These are phyloP conservation scores for Hyphopichia wangnamkhiaoensis DNA, from an alignment of 1,139 yeast species.

Conservation along the genomic window DNA sequence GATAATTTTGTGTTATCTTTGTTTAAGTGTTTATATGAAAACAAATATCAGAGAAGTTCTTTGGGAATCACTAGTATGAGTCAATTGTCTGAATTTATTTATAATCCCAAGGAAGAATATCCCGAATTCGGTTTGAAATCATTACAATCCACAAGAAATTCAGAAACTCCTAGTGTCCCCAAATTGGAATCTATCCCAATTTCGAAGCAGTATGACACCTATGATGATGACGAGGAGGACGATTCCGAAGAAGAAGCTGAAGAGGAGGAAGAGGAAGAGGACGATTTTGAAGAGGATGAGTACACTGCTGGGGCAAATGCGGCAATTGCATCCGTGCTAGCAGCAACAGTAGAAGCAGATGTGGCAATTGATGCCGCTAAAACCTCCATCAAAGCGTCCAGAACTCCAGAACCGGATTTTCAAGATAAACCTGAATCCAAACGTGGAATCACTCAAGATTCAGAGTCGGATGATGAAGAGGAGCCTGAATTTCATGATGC, in stretches of 20 bases:
- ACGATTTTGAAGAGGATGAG: conserved; percentile 7
- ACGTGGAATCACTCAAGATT: too few relatives aligned
- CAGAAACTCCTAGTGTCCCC: too few relatives aligned
- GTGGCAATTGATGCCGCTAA: too few relatives aligned
- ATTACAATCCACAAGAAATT: not conserved
- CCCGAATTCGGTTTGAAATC: conserved; percentile 1
- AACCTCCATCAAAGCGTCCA: too few relatives aligned
- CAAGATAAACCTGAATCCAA: too few relatives aligned
- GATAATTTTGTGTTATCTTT: conserved; percentile 66
- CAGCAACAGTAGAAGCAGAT: too few relatives aligned
- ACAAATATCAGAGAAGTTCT: conserved; percentile 65
- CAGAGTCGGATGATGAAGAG: conserved; percentile 10
- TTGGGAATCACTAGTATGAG: conserved; percentile 38
- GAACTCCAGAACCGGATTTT: too few relatives aligned
- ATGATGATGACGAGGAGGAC: not conserved
- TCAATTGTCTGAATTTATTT: conserved; percentile 60
- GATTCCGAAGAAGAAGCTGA: conserved; percentile 15
- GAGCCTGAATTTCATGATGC: conserved; percentile 20
- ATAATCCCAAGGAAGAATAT: conserved; percentile 27
- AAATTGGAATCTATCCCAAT: too few relatives aligned
- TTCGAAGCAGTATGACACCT: too few relatives aligned
- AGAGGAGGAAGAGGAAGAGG: conserved; percentile 12
- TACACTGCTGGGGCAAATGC: too few relatives aligned
- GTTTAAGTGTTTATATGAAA: conserved; percentile 73
- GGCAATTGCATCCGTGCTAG: too few relatives aligned